A percentile compares a stretch with the other conserved stretches of the same genome.
Conservation (phyloP, 257 asterid species). For the Solanum tacnaense region DNA sequence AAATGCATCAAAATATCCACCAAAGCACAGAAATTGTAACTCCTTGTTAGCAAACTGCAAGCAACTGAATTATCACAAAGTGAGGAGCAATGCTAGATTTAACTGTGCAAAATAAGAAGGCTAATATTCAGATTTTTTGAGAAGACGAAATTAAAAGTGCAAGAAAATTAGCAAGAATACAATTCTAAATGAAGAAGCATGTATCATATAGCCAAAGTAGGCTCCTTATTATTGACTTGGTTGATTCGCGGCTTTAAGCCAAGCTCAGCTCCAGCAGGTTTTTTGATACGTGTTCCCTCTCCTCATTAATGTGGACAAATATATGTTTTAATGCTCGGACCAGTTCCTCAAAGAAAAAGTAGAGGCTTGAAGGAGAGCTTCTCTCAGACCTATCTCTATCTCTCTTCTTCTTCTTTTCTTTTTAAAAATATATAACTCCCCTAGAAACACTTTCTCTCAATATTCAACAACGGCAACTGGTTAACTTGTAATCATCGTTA, state of each 20-base stretch:
- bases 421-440: neutral
- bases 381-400: neutral
- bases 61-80: neutral
- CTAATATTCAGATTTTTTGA: neutral
- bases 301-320: neutral
- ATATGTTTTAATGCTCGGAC: neutral
- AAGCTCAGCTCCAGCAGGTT: neutral
- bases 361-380: neutral
- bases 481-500: neutral
- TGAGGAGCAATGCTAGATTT: neutral
- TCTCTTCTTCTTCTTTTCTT: neutral
- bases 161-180: neutral
- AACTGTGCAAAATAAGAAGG: neutral
- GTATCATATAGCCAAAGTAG: neutral
- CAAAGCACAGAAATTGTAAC: neutral
- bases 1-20: neutral
- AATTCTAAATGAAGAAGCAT: neutral
- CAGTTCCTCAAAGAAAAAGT: neutral
- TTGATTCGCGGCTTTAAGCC: neutral
- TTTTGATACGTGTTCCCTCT: neutral
- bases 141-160: neutral
- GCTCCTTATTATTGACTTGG: neutral
- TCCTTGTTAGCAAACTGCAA: neutral
- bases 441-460: neutral
- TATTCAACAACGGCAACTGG: neutral